A percentile compares a stretch with the other conserved stretches of the same genome.
phyloP scores from a whole-genome alignment of 305 asterid species.

The Fraxinus baroniana region DNA sequence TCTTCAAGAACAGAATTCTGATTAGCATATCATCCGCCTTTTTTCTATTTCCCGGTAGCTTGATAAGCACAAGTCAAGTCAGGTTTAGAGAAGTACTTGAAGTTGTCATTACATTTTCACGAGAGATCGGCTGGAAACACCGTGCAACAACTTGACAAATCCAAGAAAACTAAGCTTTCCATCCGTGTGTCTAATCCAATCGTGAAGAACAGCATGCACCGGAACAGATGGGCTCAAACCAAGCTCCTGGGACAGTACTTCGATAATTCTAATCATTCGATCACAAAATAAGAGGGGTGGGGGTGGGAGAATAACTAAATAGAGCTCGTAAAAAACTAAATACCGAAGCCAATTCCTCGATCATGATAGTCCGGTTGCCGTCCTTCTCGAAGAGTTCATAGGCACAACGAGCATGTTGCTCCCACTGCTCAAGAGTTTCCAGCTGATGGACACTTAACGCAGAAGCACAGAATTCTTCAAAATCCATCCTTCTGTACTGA shows the following conservation, averaged over 20 bases:
- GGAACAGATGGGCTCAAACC: constrained; percentile 70
- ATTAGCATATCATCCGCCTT: not conserved
- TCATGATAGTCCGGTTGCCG: constrained; percentile 67
- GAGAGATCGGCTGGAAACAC: constrained; percentile 52
- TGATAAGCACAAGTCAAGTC: not conserved
- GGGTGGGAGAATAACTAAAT: not conserved
- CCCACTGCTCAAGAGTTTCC: constrained; percentile 70
- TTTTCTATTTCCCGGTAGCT: not conserved
- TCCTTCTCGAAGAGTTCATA: constrained; percentile 74
- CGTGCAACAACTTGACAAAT: constrained; percentile 62
- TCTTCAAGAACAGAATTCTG: not conserved
- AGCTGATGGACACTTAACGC: constrained; percentile 63
- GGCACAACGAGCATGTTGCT: constrained; percentile 75
- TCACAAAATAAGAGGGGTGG: not conserved
- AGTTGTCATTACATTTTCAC: constrained; percentile 41
- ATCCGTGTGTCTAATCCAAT: constrained; percentile 69
- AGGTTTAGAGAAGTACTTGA: not conserved
- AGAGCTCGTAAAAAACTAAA: not conserved
- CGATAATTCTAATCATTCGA: not conserved
- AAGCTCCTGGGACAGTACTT: constrained; percentile 50
- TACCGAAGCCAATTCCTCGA: constrained; percentile 77
- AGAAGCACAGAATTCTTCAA: constrained; percentile 74
- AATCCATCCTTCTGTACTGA: constrained; percentile 76
- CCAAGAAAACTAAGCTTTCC: constrained; percentile 80
- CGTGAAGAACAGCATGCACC: constrained; percentile 63